A percentile compares a stretch with the other conserved stretches of the same genome.
Evolutionary conservation across 306 rosid species (phyloP).

Genomic region (Acacia confusa): DNA sequence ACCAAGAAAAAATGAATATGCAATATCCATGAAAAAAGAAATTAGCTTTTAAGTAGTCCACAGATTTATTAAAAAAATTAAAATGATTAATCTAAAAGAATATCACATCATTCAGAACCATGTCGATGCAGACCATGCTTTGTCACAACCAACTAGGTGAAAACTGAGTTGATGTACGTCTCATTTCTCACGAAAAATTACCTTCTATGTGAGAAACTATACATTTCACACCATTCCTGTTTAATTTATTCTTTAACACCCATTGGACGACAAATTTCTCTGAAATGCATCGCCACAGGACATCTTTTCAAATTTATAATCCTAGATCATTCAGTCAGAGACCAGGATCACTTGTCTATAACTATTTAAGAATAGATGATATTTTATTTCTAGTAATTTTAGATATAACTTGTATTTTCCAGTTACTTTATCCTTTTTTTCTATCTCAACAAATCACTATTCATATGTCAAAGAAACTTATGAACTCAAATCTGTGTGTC

Average conservation of each 20-base stretch:
- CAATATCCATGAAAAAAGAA: too few species aligned
- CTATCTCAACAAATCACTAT: background rate
- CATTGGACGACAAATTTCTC: background rate
- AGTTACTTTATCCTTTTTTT: background rate
- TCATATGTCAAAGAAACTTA: background rate
- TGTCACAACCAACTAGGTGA: background rate
- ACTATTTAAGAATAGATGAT: background rate
- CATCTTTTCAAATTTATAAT: background rate
- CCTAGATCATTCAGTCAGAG: background rate
- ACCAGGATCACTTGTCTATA: background rate
- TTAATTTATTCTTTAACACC: background rate
- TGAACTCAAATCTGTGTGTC: background rate
- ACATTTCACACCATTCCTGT: slow-evolving; percentile 3
- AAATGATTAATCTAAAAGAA: too few species aligned
- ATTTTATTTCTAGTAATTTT: background rate
- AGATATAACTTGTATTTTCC: background rate
- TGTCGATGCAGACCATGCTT: background rate
- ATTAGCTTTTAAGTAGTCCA: too few species aligned
- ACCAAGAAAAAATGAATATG: too few species aligned
- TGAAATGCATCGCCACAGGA: background rate
- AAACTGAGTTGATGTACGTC: background rate
- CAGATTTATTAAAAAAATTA: too few species aligned
- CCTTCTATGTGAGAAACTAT: too few species aligned
- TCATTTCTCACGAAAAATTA: too few species aligned
- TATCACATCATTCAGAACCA: background rate